Evolutionary conservation across 129 eudicot species (phyloP), one percentile per base, ranked within the genome.

Genomic region (Flaveria linearis): DNA sequence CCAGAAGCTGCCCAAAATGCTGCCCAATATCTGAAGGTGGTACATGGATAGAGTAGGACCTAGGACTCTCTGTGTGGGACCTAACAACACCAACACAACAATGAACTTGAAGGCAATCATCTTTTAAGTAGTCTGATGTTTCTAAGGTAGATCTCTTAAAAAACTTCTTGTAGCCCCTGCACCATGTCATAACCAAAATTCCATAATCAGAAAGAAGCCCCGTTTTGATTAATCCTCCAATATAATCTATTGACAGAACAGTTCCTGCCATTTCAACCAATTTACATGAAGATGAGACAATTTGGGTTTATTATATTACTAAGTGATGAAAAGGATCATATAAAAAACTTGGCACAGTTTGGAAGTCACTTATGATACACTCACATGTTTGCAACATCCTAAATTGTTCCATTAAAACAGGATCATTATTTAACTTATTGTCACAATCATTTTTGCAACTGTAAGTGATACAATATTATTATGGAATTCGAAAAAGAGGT

Each of bases 91-190:
- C 98, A 74, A 92, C 98, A 69, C 88, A 86, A 80, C 96, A 90
- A 74, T 84, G 96, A 71, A 92, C 89, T 47, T 86, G 87, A 73
- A 90, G 98, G 80, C 96, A 92, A 78, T 92, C 98, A 39, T 88
- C 96, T 75, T 88, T 90, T 73, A 92, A 86, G 88, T 87, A 92
- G 18, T 61, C 92, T 15, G 98, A 92, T 64, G 91, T 61, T 86
- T 92, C 98, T 80, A 92, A 73, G 68, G 82, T 39, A 20, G 85
- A 76, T 83, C 98, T 86, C 75, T 73, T 92, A 25, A 80, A 89
- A 74, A 92, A 92, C 18, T 94, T 82, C 69, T 92, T 92, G 82
- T 92, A 92, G 22, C 98, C 98, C 98, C 96, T 92, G 81, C 76
- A 61, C 25, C 25, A 9, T 9, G 14, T 11, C 14, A 16, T 7